phyloP scores from a whole-genome alignment of 2,329 filamentous ascomycete genomes.

The Didymella exigua region DNA sequence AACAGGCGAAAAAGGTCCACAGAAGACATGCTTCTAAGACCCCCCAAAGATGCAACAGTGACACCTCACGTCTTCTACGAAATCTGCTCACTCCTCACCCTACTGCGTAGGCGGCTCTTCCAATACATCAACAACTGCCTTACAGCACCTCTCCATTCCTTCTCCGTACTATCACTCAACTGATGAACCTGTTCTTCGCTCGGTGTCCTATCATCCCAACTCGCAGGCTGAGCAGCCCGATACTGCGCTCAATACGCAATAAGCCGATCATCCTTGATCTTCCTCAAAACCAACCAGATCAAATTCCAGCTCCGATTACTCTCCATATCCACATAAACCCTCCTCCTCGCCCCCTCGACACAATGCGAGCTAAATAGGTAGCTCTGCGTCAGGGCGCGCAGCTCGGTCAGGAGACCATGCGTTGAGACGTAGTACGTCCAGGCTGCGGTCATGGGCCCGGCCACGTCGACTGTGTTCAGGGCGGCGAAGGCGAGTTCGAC shows the following conservation, averaged over 20 bases:
- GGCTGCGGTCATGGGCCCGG: constrained; percentile 70
- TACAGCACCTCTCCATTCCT: constrained; percentile 71
- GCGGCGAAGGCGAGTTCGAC: constrained; percentile 70
- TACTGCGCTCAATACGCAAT: constrained; percentile 65
- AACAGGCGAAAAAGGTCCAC: no score
- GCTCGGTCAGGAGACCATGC: constrained; percentile 71
- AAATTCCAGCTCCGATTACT: constrained; percentile 77
- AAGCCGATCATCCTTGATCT: constrained; percentile 70
- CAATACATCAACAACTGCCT: constrained; percentile 72
- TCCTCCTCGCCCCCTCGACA: constrained; percentile 67
- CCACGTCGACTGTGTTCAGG: constrained; percentile 64
- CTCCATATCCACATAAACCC: constrained; percentile 67
- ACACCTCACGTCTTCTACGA: no score
- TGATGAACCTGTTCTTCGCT: constrained; percentile 61
- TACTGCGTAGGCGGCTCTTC: constrained; percentile 59
- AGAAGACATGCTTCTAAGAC: no score
- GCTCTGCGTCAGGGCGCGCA: constrained; percentile 69
- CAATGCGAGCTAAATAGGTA: constrained; percentile 71
- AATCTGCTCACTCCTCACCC: not conserved
- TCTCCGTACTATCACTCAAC: constrained; percentile 66
- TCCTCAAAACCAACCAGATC: constrained; percentile 72
- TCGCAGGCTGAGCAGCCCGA: constrained; percentile 67
- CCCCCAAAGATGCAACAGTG: no score
- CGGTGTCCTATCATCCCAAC: constrained; percentile 70
- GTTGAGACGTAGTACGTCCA: constrained; percentile 75